Evolutionary conservation across 768 basidiomycete genomes (phyloP), one percentile per base, ranked within the genome.

Genomic region (Mycena haematopus): DNA sequence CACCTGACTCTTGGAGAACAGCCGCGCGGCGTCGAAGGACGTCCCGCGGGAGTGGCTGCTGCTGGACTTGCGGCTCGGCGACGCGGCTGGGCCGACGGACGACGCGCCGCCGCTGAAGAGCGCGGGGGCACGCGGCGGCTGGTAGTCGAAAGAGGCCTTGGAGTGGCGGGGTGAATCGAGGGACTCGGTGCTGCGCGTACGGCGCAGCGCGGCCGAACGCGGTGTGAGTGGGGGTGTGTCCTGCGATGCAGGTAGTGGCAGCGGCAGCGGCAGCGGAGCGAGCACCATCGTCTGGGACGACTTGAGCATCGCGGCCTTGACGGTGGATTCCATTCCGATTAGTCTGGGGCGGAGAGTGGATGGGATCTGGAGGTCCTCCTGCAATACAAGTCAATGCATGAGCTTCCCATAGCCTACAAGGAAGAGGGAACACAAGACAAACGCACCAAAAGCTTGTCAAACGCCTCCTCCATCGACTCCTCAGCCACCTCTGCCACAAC

Each of bases 281-380:
- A 79, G 73, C 21, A 82, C 76, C 73, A 92, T 78, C 27, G 84
- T 83, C 31, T 89, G 86, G 0, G 93, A 93, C 0, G 92, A 93
- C 72, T 92, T 93, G 58, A 96, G 79, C 92, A 96, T 95, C 14
- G 91, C 92, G 6, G 91, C 93, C 72, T 96, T 96, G 52, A 96
- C 91, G 1, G 89, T 86, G 0, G 88, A 77, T 59, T 96, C 92
- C 85, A 96, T 92, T 17, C 86, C 86, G 51, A 81, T 80, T 19
- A 96, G 84, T 75, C 93, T 93, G 1, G 88, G 89, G 9, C 94
- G 84, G 24, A 95, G 78, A 3, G 85, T 86, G 8, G 84, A 77
- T 4, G 94, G 94, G 22, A 96, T 93, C 76, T 96, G 93, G 54
- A 96, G 86, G 61, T 94, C 92, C 73, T 96, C 92, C 93, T 95